These are phyloP conservation scores for Starmerella gropengiesseri DNA, from an alignment of 805 yeast species.

Conservation along the genomic window DNA sequence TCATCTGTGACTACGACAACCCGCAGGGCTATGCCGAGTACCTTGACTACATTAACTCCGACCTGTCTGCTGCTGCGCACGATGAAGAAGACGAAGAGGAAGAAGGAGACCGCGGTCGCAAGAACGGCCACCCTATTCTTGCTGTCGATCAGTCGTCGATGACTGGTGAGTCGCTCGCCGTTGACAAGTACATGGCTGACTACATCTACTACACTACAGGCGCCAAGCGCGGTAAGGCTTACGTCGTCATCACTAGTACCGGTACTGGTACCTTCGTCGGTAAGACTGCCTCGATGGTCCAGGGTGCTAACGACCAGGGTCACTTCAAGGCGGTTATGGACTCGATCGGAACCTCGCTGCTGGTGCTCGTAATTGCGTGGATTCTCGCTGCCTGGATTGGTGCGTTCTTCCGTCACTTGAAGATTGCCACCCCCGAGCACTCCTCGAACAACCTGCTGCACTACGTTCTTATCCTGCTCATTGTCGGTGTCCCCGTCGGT, in stretches of 20 bases:
- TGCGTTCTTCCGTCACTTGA: slow-evolving; percentile 87
- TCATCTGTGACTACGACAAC: slow-evolving; percentile 34
- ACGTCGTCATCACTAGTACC: slow-evolving; percentile 84
- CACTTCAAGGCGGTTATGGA: slow-evolving; percentile 95
- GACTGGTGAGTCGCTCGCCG: slow-evolving; percentile 96
- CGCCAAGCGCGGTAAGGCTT: slow-evolving; percentile 92
- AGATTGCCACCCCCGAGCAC: slow-evolving; percentile 54
- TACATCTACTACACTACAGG: slow-evolving; percentile 87
- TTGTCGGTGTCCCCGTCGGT: slow-evolving; percentile 98
- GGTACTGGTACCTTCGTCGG: slow-evolving; percentile 94
- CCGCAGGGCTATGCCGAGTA: slow-evolving; percentile 32
- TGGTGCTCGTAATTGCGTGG: slow-evolving; percentile 77
- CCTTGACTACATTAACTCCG: slow-evolving; percentile 33
- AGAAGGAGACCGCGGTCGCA: slow-evolving; percentile 44
- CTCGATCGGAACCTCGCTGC: slow-evolving; percentile 88
- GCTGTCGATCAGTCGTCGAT: slow-evolving; percentile 80
- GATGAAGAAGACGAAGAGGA: slow-evolving; percentile 27
- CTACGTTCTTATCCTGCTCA: slow-evolving; percentile 88
- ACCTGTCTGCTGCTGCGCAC: slow-evolving; percentile 25
- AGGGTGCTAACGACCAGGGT: slow-evolving; percentile 94
- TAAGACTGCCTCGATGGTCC: slow-evolving; percentile 94
- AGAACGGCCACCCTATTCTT: slow-evolving; percentile 77
- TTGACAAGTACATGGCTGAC: slow-evolving; percentile 86
- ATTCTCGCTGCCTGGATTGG: slow-evolving; percentile 85
- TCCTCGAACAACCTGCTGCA: slow-evolving; percentile 49